Evolutionary conservation across 2,329 filamentous ascomycete species (phyloP).

Genomic region (Paraphaeosphaeria minitans): DNA sequence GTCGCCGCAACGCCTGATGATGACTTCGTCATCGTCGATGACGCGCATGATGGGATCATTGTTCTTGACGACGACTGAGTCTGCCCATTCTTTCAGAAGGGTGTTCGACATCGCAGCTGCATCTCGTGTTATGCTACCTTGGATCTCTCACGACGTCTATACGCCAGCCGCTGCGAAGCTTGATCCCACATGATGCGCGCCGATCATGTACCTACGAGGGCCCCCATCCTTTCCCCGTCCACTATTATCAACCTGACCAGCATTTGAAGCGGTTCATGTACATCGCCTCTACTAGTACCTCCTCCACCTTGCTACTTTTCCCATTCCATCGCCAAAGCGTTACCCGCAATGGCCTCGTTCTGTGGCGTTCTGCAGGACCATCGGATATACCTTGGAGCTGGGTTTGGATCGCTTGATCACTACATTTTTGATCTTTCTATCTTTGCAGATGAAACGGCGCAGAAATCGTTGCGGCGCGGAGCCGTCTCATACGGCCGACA

Average conservation of each 20-base stretch:
- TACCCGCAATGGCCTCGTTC: slow-evolving; percentile 15
- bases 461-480: background rate
- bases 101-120: background rate
- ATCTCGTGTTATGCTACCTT: background rate
- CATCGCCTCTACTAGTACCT: background rate
- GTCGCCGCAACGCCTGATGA: slow-evolving; percentile 38
- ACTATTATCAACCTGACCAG: background rate
- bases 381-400: slow-evolving; percentile 20
- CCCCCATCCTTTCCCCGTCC: background rate
- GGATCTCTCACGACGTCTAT: background rate
- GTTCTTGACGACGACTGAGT: slow-evolving; percentile 42
- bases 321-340: background rate
- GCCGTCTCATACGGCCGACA: slow-evolving; percentile 63
- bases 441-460: background rate
- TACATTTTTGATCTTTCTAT: background rate
- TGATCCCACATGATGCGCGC: background rate
- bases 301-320: background rate
- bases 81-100: background rate
- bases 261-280: background rate
- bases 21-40: slow-evolving; percentile 45
- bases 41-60: slow-evolving; percentile 43
- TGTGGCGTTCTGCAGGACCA: slow-evolving; percentile 18
- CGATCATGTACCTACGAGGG: background rate
- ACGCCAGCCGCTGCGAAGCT: background rate
- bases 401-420: background rate